Percentiles rank a stretch among this genome's conserved stretches.
Evolutionary conservation across 1,139 yeast genomes (phyloP).

Genomic region (Diutina mesorugosa): DNA sequence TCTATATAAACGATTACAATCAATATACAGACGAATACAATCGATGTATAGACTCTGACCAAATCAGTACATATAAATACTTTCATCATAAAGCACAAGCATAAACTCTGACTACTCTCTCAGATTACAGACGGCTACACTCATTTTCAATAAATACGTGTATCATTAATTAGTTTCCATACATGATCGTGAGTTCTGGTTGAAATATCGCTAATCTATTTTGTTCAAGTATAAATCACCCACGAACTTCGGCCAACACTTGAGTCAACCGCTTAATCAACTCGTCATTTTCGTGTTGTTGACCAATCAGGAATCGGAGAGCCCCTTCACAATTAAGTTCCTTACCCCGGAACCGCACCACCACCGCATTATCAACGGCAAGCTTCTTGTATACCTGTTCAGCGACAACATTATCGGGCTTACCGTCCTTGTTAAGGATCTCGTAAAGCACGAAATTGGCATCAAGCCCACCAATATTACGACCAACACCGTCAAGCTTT

Average conservation of each 20-base stretch:
- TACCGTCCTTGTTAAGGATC: slow-evolving; percentile 46
- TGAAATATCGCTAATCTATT: too few relatives aligned
- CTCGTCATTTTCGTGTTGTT: slow-evolving; percentile 52
- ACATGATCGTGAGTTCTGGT: too few relatives aligned
- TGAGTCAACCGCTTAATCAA: slow-evolving; percentile 39
- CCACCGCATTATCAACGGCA: slow-evolving; percentile 66
- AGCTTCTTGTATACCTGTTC: slow-evolving; percentile 47
- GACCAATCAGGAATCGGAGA: slow-evolving; percentile 78
- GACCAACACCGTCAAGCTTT: slow-evolving; percentile 49
- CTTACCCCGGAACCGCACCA: slow-evolving; percentile 80
- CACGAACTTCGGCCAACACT: background rate
- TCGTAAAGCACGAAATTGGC: slow-evolving; percentile 76
- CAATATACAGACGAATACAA: too few relatives aligned
- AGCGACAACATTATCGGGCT: slow-evolving; percentile 64
- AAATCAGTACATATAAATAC: background rate
- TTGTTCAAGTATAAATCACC: too few relatives aligned
- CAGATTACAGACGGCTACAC: too few relatives aligned
- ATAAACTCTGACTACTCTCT: too few relatives aligned
- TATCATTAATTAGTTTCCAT: too few relatives aligned
- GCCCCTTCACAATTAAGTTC: slow-evolving; percentile 87
- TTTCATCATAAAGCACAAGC: background rate
- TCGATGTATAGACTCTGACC: too few relatives aligned
- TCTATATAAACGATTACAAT: too few relatives aligned
- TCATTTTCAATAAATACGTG: too few relatives aligned
- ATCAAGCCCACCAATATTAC: slow-evolving; percentile 74